phyloP scores from a whole-genome alignment of 2,329 filamentous ascomycete genomes.

The Septoria petroselini region DNA sequence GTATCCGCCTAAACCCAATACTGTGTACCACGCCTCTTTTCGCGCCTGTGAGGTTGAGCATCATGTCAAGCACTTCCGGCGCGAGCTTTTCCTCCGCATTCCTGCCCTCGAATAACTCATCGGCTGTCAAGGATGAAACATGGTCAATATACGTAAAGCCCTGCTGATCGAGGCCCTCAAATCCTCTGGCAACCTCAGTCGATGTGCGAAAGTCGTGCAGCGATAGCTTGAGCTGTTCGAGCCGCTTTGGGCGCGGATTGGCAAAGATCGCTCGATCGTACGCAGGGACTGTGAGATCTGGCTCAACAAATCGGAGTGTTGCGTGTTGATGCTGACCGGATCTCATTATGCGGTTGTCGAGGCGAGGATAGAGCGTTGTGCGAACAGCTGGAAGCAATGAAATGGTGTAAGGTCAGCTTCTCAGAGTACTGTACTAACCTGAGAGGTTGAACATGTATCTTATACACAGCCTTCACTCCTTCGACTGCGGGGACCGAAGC shows the following conservation, averaged over 20 bases:
- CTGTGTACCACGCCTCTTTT: constrained; percentile 17
- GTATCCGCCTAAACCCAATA: constrained; percentile 16
- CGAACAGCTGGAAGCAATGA: too few relatives aligned
- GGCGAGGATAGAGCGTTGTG: too few relatives aligned
- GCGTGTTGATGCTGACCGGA: neutral
- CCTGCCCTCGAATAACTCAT: constrained; percentile 17
- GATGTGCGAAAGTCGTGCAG: constrained; percentile 21
- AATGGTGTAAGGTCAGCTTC: too few relatives aligned
- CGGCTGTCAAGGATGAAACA: constrained; percentile 8
- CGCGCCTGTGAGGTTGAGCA: constrained; percentile 22
- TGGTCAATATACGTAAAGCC: constrained; percentile 22
- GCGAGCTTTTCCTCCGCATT: constrained; percentile 21
- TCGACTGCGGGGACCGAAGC: too few relatives aligned
- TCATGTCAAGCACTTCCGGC: constrained; percentile 17
- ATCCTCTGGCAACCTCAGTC: constrained; percentile 14
- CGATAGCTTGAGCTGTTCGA: constrained; percentile 14
- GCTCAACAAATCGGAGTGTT: constrained; percentile 22
- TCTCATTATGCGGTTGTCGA: too few relatives aligned
- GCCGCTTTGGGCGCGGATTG: constrained; percentile 15
- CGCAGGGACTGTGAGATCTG: constrained; percentile 19
- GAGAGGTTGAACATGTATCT: too few relatives aligned
- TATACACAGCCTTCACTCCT: too few relatives aligned
- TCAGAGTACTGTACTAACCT: too few relatives aligned
- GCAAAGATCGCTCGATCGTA: constrained; percentile 20
- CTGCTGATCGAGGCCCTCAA: constrained; percentile 20